Evolutionary conservation across 805 yeast genomes (phyloP).

Genomic region (Debaryomyces prosopidis): DNA sequence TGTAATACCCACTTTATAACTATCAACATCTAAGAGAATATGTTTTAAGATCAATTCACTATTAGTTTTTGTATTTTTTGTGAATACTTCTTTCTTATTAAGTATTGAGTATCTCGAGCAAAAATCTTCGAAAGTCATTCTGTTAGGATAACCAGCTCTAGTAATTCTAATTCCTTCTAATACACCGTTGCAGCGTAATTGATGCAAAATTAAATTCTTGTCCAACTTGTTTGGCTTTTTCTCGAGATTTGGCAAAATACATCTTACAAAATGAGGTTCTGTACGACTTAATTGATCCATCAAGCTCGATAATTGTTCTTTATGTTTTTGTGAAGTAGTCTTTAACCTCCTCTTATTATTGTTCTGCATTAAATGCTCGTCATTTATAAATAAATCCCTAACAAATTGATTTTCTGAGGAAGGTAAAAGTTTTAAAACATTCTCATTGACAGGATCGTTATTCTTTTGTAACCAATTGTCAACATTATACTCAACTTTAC

Average conservation of each 20-base stretch:
- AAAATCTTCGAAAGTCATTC: slow-evolving; percentile 82
- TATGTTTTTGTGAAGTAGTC: slow-evolving; percentile 87
- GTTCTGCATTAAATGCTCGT: slow-evolving; percentile 19
- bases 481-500: slow-evolving; percentile 88
- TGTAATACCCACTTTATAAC: slow-evolving; percentile 67
- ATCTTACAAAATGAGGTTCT: slow-evolving; percentile 95
- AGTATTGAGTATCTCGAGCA: slow-evolving; percentile 73
- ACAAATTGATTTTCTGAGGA: slow-evolving; percentile 60
- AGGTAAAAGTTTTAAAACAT: slow-evolving; percentile 60
- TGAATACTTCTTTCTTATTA: slow-evolving; percentile 46
- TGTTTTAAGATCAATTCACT: slow-evolving; percentile 67
- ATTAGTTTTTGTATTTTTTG: slow-evolving; percentile 58
- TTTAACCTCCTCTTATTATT: slow-evolving; percentile 41
- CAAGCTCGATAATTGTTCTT: slow-evolving; percentile 73
- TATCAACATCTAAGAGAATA: slow-evolving; percentile 58
- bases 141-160: slow-evolving; percentile 94
- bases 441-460: slow-evolving; percentile 87
- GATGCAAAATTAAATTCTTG: slow-evolving; percentile 77
- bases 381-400: slow-evolving; percentile 50
- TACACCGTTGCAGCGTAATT: slow-evolving; percentile 95
- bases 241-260: slow-evolving; percentile 84
- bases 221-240: slow-evolving; percentile 74
- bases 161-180: slow-evolving; percentile 97
- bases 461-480: slow-evolving; percentile 95
- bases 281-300: slow-evolving; percentile 76